phyloP scores from a whole-genome alignment of 768 basidiomycete species.

The Hydnomerulius pinastri region DNA sequence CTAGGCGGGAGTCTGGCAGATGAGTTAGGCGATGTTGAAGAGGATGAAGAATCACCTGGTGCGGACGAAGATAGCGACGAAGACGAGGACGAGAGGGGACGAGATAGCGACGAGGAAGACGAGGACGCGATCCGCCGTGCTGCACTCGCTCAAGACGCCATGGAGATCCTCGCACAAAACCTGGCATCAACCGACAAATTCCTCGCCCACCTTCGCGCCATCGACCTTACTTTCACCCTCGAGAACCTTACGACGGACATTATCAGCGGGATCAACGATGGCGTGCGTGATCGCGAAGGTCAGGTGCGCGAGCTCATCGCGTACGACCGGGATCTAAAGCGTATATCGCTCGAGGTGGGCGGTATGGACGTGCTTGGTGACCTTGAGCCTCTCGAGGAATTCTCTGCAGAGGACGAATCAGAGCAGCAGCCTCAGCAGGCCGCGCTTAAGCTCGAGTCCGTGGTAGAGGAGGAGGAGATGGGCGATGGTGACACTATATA shows the following conservation, averaged over 20 bases:
- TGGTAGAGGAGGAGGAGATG: constrained; percentile 42
- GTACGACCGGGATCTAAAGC: constrained; percentile 77
- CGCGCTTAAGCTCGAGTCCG: constrained; percentile 31
- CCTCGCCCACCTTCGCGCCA: constrained; percentile 65
- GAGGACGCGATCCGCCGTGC: constrained; percentile 27
- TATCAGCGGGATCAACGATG: constrained; percentile 76
- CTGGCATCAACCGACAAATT: constrained; percentile 79
- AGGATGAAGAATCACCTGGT: constrained; percentile 17
- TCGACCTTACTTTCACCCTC: constrained; percentile 56
- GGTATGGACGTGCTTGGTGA: constrained; percentile 71
- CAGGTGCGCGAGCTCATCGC: constrained; percentile 80
- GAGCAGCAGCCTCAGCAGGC: constrained; percentile 28
- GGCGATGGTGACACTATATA: constrained; percentile 47
- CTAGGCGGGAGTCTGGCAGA: constrained; percentile 22
- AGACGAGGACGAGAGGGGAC: constrained; percentile 11
- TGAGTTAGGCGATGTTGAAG: constrained; percentile 23
- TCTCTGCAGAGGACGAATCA: constrained; percentile 30
- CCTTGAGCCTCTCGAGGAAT: constrained; percentile 63
- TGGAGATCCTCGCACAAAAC: constrained; percentile 72
- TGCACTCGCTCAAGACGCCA: constrained; percentile 52
- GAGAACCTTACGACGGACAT: constrained; percentile 76
- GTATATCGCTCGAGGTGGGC: constrained; percentile 75
- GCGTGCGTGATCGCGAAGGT: constrained; percentile 72
- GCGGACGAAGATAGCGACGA: constrained; percentile 15
- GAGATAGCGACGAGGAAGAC: constrained; percentile 27